phyloP scores from a whole-genome alignment of 1,284 basidiomycete genomes.

The Moesziomyces aphidis region DNA sequence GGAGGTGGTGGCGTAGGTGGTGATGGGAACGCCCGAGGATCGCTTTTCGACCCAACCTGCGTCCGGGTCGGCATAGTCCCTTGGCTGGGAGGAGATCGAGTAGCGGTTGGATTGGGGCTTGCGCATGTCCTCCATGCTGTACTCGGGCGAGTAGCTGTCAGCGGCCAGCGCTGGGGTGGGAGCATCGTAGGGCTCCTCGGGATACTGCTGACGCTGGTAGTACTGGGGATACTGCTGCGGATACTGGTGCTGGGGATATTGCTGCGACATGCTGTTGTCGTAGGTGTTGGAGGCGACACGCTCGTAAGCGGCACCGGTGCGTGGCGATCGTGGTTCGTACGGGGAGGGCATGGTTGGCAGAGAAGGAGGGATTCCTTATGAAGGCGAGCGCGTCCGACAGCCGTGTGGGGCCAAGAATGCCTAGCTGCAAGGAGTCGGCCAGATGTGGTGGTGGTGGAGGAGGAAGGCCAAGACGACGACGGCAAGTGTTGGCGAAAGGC shows the following conservation, averaged over 20 bases:
- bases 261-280: constrained; percentile 9
- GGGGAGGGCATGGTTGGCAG: constrained; percentile 21
- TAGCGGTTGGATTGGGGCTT: constrained; percentile 20
- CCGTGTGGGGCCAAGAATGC: no score
- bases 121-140: constrained; percentile 44
- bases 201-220: constrained; percentile 24
- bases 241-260: constrained; percentile 2
- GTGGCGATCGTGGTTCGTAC: constrained; percentile 11
- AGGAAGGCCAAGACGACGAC: no score
- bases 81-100: constrained; percentile 14
- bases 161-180: constrained; percentile 36
- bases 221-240: constrained; percentile 16
- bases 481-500: no score
- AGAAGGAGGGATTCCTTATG: not conserved
- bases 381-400: no score
- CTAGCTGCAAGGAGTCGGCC: no score
- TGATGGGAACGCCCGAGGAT: constrained; percentile 17
- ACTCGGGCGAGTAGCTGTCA: constrained; percentile 36
- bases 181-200: constrained; percentile 22
- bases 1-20: not conserved
- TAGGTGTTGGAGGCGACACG: constrained; percentile 13
- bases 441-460: no score
- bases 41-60: constrained; percentile 41
- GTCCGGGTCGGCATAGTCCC: constrained; percentile 31
- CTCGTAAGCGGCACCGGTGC: constrained; percentile 15